These are phyloP conservation scores for Lotmaria passim DNA, from an alignment of 208 protist genomes.

Conservation along the genomic window DNA sequence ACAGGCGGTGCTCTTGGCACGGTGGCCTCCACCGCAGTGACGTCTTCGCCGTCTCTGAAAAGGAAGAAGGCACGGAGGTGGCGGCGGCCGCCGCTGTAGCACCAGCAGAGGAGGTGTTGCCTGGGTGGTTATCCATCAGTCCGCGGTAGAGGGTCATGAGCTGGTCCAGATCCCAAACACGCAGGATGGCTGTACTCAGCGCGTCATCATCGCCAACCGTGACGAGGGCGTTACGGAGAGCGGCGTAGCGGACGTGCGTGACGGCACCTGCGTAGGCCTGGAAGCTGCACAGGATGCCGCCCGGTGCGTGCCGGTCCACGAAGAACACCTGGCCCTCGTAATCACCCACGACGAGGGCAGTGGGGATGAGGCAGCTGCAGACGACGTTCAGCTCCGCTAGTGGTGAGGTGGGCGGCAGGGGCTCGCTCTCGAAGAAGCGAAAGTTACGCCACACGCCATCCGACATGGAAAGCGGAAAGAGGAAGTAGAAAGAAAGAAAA, in stretches of 20 bases:
- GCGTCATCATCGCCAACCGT: slow-evolving; percentile 83
- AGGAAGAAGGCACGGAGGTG: too few species aligned
- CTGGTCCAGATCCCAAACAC: slow-evolving; percentile 57
- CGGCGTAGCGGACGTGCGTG: slow-evolving; percentile 65
- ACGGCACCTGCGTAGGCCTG: slow-evolving; percentile 81
- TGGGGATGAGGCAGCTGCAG: slow-evolving; percentile 76
- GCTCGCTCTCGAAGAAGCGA: slow-evolving; percentile 70
- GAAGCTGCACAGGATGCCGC: slow-evolving; percentile 48
- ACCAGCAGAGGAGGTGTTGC: not conserved
- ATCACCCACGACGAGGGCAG: slow-evolving; percentile 86
- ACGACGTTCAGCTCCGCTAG: slow-evolving; percentile 59
- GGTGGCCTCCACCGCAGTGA: slow-evolving; percentile 38
- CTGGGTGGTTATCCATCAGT: slow-evolving; percentile 4
- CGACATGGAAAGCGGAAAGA: slow-evolving; percentile 5
- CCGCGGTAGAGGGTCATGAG: slow-evolving; percentile 30
- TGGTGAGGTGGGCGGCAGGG: slow-evolving; percentile 29
- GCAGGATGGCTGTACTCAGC: slow-evolving; percentile 61
- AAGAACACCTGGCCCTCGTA: slow-evolving; percentile 76
- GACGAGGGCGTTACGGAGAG: slow-evolving; percentile 61
- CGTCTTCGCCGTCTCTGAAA: slow-evolving; percentile 15
- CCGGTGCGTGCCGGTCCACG: slow-evolving; percentile 53
- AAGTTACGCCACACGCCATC: slow-evolving; percentile 44
- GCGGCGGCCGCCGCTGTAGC: slow-evolving; percentile 8
- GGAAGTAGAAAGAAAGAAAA: not conserved
- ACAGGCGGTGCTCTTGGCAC: slow-evolving; percentile 52